Conservation (phyloP, 805 yeast species). For the Scheffersomyces lignosus region DNA sequence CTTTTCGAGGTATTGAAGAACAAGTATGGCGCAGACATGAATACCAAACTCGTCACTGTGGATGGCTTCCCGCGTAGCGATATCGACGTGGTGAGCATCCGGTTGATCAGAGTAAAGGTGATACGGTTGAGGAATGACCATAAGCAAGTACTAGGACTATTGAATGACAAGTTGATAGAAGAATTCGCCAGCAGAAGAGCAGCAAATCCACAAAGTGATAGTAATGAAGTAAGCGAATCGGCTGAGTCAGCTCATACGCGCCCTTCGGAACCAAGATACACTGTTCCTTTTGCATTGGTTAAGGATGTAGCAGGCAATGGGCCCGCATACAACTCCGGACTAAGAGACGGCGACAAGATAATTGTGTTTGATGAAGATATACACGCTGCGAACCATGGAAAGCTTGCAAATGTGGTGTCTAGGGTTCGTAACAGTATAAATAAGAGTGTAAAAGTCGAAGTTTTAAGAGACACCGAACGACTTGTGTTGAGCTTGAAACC, state of each 20-base stretch:
- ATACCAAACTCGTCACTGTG: constrained; percentile 57
- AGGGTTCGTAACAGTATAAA: constrained; percentile 42
- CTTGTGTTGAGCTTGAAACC: constrained; percentile 39
- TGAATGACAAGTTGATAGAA: constrained; percentile 48
- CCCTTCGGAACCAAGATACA: not conserved
- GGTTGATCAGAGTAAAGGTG: constrained; percentile 62
- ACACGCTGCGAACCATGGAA: constrained; percentile 55
- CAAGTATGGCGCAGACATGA: constrained; percentile 56
- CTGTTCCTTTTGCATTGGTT: constrained; percentile 55
- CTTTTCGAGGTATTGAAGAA: constrained; percentile 44
- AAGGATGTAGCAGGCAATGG: constrained; percentile 48
- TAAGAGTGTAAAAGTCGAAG: constrained; percentile 22
- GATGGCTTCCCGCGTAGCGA: constrained; percentile 90
- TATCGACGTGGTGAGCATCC: constrained; percentile 68
- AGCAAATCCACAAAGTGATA: not conserved
- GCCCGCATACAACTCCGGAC: constrained; percentile 59
- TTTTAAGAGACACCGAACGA: constrained; percentile 30
- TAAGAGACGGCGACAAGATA: constrained; percentile 54
- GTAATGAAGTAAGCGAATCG: no score
- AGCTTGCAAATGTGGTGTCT: constrained; percentile 44
- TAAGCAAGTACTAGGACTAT: constrained; percentile 42
- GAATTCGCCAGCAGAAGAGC: constrained; percentile 31
- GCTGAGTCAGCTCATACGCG: not conserved
- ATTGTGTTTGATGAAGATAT: constrained; percentile 51
- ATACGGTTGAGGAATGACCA: constrained; percentile 73